These are phyloP conservation scores for Dysphania ambrosioides DNA, from an alignment of 148 eudicot species.

Conservation along the genomic window DNA sequence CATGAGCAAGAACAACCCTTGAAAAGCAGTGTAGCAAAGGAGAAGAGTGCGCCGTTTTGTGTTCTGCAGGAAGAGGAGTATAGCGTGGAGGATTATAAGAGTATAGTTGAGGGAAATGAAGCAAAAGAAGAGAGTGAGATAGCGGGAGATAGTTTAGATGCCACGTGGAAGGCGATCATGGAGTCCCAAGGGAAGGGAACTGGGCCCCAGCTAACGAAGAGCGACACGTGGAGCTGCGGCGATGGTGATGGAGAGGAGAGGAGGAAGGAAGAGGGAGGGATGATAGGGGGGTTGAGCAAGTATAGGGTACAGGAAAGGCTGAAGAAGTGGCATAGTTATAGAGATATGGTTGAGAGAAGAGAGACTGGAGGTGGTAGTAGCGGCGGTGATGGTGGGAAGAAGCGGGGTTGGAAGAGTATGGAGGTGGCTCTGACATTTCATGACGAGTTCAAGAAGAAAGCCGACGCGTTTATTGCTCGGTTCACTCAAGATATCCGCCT, in stretches of 20 bases:
- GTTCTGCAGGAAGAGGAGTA: background rate
- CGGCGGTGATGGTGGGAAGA: background rate
- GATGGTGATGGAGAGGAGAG: conserved; percentile 12
- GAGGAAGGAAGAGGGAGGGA: background rate
- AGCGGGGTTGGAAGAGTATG: conserved; percentile 2
- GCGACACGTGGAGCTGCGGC: conserved; percentile 35
- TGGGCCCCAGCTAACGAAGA: conserved; percentile 35
- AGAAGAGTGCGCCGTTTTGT: conserved; percentile 1
- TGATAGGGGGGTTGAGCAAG: conserved; percentile 9
- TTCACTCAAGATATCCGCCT: conserved; percentile 45
- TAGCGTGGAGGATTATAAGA: background rate
- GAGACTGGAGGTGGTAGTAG: background rate
- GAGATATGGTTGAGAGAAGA: conserved; percentile 30
- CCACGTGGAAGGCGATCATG: conserved; percentile 55
- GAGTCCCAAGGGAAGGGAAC: conserved; percentile 32
- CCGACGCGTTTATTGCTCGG: conserved; percentile 57
- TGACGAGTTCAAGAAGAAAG: conserved; percentile 52
- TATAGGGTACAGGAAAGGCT: conserved; percentile 27
- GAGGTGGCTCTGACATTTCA: conserved; percentile 30
- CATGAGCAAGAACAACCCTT: background rate
- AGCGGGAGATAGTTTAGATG: conserved; percentile 42
- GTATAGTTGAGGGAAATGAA: background rate
- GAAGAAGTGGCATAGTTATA: conserved; percentile 55
- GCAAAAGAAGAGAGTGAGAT: background rate
- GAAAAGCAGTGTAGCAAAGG: background rate